A percentile compares a stretch with the other conserved stretches of the same genome.
Evolutionary conservation across 78 protist genomes (phyloP).

Genomic region (Cavenderia fasciculata): DNA sequence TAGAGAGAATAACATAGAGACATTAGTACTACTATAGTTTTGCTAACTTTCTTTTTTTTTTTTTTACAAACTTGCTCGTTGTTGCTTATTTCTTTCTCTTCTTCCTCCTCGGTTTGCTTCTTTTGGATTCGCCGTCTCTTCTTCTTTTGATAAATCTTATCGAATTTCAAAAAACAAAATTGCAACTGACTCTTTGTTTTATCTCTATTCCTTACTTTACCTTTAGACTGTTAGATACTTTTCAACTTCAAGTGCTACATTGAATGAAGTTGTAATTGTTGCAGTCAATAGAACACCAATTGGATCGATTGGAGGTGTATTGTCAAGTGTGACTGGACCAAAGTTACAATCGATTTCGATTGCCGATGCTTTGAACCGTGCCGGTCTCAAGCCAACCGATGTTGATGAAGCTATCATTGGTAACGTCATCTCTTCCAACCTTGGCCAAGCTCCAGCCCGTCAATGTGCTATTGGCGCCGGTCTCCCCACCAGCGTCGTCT

Average conservation of each 20-base stretch:
- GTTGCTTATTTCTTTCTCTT: no score
- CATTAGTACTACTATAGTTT: no score
- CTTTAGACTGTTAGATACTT: constrained; percentile 9
- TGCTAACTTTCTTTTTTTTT: no score
- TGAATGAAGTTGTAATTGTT: constrained; percentile 86
- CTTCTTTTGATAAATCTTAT: background rate
- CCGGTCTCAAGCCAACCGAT: constrained; percentile 52
- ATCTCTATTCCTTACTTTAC: background rate
- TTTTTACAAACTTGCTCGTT: no score
- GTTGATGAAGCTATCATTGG: constrained; percentile 92
- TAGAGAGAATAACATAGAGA: no score
- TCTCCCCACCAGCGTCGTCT: constrained; percentile 41
- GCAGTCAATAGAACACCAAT: constrained; percentile 94
- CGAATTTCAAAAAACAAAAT: background rate
- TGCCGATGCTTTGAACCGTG: constrained; percentile 83
- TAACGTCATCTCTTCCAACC: constrained; percentile 88
- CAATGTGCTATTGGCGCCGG: constrained; percentile 93
- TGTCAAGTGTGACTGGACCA: constrained; percentile 84
- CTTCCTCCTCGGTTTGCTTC: no score
- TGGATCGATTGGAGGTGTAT: constrained; percentile 83
- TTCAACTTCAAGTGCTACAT: background rate
- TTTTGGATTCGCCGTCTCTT: no score
- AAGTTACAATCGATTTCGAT: constrained; percentile 91
- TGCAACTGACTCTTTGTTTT: background rate
- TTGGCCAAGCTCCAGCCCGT: constrained; percentile 92